A percentile compares a stretch with the other conserved stretches of the same genome.
These are phyloP conservation scores for Kwoniella sp. DNA, from an alignment of 768 basidiomycete species.

Conservation along the genomic window DNA sequence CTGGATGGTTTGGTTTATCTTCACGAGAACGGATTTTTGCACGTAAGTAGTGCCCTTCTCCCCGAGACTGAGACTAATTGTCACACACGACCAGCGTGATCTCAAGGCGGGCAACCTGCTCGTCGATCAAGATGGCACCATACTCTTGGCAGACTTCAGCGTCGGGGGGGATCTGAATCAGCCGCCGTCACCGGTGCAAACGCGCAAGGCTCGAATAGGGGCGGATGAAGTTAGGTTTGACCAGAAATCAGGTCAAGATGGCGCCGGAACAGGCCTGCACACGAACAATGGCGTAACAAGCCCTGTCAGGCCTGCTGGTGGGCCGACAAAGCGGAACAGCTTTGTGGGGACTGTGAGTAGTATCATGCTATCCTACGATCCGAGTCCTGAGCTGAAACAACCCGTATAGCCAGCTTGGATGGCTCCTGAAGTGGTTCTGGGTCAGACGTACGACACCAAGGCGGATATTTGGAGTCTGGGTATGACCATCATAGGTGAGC, in stretches of 20 bases:
- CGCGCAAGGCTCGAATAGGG: not conserved
- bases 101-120: slow-evolving; percentile 91
- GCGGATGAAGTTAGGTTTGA: slow-evolving; percentile 11
- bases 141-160: slow-evolving; percentile 85
- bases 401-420: slow-evolving; percentile 78
- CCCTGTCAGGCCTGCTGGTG: no score
- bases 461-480: slow-evolving; percentile 97
- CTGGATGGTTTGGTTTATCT: slow-evolving; percentile 60
- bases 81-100: slow-evolving; percentile 71
- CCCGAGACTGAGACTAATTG: not conserved
- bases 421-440: slow-evolving; percentile 89
- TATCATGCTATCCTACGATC: not conserved
- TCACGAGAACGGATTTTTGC: slow-evolving; percentile 21
- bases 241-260: not conserved
- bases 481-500: slow-evolving; percentile 70
- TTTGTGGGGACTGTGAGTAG: slow-evolving; percentile 71
- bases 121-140: slow-evolving; percentile 62
- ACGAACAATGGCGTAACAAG: slow-evolving; percentile 45
- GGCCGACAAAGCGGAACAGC: slow-evolving; percentile 63
- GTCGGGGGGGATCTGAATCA: slow-evolving; percentile 80
- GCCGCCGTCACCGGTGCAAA: slow-evolving; percentile 9
- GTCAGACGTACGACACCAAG: slow-evolving; percentile 68
- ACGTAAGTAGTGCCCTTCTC: slow-evolving; percentile 19
- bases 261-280: not conserved
- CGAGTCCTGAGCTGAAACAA: not conserved